phyloP scores from a whole-genome alignment of 495 filamentous ascomycete genomes.

The Saxispiralis lemnorum region DNA sequence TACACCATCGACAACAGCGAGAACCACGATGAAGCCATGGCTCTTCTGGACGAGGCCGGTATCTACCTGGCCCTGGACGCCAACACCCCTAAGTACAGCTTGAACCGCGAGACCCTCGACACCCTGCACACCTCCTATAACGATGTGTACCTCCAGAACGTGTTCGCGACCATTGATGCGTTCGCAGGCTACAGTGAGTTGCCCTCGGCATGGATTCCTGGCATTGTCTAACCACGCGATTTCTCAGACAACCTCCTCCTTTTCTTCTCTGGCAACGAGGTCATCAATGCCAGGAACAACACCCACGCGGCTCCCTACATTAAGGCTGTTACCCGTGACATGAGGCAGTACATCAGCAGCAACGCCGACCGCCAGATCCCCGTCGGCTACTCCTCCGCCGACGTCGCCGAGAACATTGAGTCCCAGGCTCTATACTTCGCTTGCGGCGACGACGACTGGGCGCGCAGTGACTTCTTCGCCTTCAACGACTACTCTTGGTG shows the following conservation, averaged over 20 bases:
- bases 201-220: background rate
- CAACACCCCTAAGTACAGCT: constrained; percentile 58
- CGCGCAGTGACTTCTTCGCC: constrained; percentile 82
- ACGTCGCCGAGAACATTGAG: constrained; percentile 70
- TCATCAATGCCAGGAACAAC: constrained; percentile 69
- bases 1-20: constrained; percentile 81
- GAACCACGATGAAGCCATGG: constrained; percentile 46
- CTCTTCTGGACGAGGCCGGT: constrained; percentile 26
- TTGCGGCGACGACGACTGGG: constrained; percentile 70
- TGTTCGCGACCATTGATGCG: constrained; percentile 81
- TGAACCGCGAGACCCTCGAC: constrained; percentile 59
- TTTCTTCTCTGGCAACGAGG: constrained; percentile 97
- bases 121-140: constrained; percentile 64
- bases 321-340: constrained; percentile 84
- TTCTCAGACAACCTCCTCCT: constrained; percentile 63
- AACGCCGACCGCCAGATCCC: constrained; percentile 64
- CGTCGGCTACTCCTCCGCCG: constrained; percentile 83
- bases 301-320: constrained; percentile 65
- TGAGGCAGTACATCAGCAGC: constrained; percentile 62
- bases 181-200: constrained; percentile 53
- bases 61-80: constrained; percentile 84
- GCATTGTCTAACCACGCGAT: no score
- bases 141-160: constrained; percentile 70
- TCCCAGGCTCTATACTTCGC: constrained; percentile 87
- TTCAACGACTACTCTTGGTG: constrained; percentile 99